These are phyloP conservation scores for Aureobasidium sp. DNA, from an alignment of 2,329 filamentous ascomycete species.

Conservation along the genomic window DNA sequence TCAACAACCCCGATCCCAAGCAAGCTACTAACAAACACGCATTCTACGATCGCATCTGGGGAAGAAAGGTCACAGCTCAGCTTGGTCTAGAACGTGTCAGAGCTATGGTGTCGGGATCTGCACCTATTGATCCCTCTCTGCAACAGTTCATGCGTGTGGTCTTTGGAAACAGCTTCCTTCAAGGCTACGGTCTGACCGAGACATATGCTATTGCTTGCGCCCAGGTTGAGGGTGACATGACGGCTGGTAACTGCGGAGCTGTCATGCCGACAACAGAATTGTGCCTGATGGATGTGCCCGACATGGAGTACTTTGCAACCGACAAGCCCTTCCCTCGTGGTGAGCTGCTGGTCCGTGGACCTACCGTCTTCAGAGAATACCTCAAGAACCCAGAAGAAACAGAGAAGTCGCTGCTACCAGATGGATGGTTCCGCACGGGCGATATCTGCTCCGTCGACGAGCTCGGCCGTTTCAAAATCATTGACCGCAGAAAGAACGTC, in stretches of 20 bases:
- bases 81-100: conserved; percentile 69
- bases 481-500: conserved; percentile 98
- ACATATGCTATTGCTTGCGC: conserved; percentile 71
- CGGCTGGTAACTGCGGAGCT: conserved; percentile 73
- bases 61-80: conserved; percentile 74
- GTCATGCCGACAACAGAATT: conserved; percentile 62
- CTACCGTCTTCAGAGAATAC: conserved; percentile 77
- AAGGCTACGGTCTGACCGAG: conserved; percentile 93
- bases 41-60: conserved; percentile 82
- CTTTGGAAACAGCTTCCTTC: conserved; percentile 69
- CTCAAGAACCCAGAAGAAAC: conserved; percentile 88
- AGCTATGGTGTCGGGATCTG: conserved; percentile 79
- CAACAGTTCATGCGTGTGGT: conserved; percentile 84
- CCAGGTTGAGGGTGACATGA: conserved; percentile 65
- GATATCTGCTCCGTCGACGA: conserved; percentile 84
- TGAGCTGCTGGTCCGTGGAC: conserved; percentile 77
- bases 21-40: conserved; percentile 73
- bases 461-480: conserved; percentile 80
- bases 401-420: conserved; percentile 67
- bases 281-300: conserved; percentile 79
- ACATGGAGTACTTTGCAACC: conserved; percentile 84
- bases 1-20: conserved; percentile 60
- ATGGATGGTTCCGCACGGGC: conserved; percentile 96
- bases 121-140: conserved; percentile 79
- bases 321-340: conserved; percentile 88